Conservation (phyloP, 306 rosid species). For the Citrullus colocynthis region DNA sequence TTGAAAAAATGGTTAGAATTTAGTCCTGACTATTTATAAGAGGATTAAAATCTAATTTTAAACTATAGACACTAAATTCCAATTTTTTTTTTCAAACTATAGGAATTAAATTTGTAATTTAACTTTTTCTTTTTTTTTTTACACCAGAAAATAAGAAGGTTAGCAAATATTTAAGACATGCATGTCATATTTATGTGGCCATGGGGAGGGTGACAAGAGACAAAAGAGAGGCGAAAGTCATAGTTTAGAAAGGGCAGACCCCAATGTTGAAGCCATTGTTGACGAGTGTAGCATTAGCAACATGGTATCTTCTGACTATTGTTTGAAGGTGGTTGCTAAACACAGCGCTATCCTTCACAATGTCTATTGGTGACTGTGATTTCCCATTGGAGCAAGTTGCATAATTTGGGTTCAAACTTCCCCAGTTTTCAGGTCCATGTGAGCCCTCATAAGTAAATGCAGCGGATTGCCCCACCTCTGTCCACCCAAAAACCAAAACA, state of each 20-base stretch:
- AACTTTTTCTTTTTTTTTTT: not conserved
- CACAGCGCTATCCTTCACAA: conserved; percentile 9
- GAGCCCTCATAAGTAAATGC: conserved; percentile 40
- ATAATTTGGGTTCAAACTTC: conserved; percentile 39
- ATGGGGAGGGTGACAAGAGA: not conserved
- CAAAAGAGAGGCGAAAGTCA: not conserved
- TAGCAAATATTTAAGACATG: not conserved
- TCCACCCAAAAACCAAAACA: not conserved
- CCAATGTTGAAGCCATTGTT: conserved; percentile 58
- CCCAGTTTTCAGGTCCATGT: conserved; percentile 62
- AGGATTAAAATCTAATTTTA: no score
- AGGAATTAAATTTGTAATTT: no score
- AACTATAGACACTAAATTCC: no score
- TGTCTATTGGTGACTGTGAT: conserved; percentile 57
- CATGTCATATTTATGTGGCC: not conserved
- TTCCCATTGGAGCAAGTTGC: conserved; percentile 46
- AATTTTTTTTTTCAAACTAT: no score
- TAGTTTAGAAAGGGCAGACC: conserved; percentile 29
- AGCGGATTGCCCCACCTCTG: not conserved
- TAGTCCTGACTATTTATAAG: no score
- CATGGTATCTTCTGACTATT: conserved; percentile 26
- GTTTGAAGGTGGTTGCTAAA: conserved; percentile 16
- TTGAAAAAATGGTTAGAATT: no score
- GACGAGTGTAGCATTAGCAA: conserved; percentile 44
- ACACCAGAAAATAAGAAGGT: not conserved